Evolutionary conservation across 345 rosid genomes (phyloP).

Genomic region (Xanthoceras sorbifolium): DNA sequence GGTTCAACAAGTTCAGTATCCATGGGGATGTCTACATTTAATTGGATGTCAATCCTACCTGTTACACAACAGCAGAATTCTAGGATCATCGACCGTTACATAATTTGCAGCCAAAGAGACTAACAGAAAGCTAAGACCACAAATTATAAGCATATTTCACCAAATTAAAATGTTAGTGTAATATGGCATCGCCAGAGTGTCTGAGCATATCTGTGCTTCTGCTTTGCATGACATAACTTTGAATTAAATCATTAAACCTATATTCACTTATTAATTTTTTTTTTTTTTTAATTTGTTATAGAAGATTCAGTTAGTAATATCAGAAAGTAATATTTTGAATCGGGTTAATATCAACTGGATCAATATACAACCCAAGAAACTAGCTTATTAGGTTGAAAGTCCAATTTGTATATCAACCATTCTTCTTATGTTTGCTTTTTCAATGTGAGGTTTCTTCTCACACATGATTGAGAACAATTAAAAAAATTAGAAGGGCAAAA

Average conservation of each 20-base stretch:
- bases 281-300: too few relatives aligned
- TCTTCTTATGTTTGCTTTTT: too few relatives aligned
- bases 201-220: background rate
- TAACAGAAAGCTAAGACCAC: slow-evolving; percentile 1
- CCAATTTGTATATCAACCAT: too few relatives aligned
- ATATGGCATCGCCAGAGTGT: background rate
- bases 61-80: slow-evolving; percentile 28
- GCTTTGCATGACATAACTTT: background rate
- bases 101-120: background rate
- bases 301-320: background rate
- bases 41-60: slow-evolving; percentile 68
- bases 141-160: background rate
- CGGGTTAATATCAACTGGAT: background rate
- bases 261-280: background rate
- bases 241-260: background rate
- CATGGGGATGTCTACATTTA: slow-evolving; percentile 64
- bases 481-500: background rate
- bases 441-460: background rate
- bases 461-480: background rate
- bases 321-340: background rate
- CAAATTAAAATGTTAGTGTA: background rate
- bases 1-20: slow-evolving; percentile 76
- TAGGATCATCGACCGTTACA: slow-evolving; percentile 4
- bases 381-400: background rate
- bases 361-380: background rate